Base-by-base conservation (phyloP, 202 grass and related monocot genomes). In the Musa balbisiana region DNA sequence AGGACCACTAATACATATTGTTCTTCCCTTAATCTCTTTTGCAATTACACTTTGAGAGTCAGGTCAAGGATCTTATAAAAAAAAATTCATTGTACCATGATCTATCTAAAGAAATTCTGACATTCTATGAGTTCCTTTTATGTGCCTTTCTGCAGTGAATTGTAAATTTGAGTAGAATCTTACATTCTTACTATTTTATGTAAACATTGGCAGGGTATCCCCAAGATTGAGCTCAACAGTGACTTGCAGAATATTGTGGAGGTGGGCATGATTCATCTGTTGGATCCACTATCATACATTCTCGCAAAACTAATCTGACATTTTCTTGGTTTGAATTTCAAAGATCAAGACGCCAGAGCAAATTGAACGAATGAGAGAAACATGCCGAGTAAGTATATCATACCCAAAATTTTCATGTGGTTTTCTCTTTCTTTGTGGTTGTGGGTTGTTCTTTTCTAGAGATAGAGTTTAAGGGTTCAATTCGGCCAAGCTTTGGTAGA, bases 301-400 rank as follows among this genome's bases (percentile, higher is more conserved):
- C 62, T 55, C 23, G 17, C 62, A 59, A 73, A 70, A 19, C 24
- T 11, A 71, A 69, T 82, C 68, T 86, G 72, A 80, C 73, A 52
- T 51, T 53, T 27, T 64, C 25, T 80, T 62, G 22, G 1, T 64
- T 59, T 69, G 43, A 22, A 62, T 29, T 80, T 33, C 80, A 62
- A 80, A 99, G 95, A 92, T 99, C 73, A 99, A 99, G 83, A 94
- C 89, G 11, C 89, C 91, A 73, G 89, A 92, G 64, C 89, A 90
- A 82, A 99, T 99, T 80, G 83, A 92, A 84, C 83, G 83, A 76
- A 99, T 99, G 91, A 94, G 91, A 86, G 91, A 92, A 99, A 93
- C 89, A 85, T 94, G 95, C 62, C 85, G 82, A 54, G 95, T 99
- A 90, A 89, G 91, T 88, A 75, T 55, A 11, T 53, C 43, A 62